Evolutionary conservation across 2,329 filamentous ascomycete species (phyloP).

Genomic region (Gaeumannomyces sp.): DNA sequence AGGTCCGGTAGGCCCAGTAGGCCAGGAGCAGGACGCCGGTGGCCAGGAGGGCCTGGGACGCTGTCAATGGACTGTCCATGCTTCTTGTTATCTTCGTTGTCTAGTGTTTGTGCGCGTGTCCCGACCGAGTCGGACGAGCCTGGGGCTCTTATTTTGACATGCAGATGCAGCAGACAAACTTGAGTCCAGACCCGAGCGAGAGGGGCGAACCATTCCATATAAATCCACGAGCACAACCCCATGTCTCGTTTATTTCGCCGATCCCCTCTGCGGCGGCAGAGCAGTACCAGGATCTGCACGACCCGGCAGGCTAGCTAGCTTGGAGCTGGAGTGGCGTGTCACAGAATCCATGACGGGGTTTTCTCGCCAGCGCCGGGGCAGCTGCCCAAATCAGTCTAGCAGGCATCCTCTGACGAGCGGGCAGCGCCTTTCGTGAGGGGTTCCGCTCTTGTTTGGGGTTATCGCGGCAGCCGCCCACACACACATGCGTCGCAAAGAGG

Average conservation of each 20-base stretch:
- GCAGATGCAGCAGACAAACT: too few relatives aligned
- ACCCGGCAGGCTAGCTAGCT: too few relatives aligned
- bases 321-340: too few relatives aligned
- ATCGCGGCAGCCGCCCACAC: too few relatives aligned
- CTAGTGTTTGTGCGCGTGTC: not conserved
- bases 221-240: too few relatives aligned
- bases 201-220: too few relatives aligned
- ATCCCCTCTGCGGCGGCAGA: too few relatives aligned
- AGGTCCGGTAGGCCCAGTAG: conserved; percentile 5
- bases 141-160: not conserved
- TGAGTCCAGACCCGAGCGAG: too few relatives aligned
- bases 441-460: not conserved
- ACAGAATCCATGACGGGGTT: too few relatives aligned
- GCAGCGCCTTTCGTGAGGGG: not conserved
- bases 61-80: not conserved
- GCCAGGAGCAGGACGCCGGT: not conserved
- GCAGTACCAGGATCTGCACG: too few relatives aligned
- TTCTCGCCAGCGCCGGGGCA: not conserved
- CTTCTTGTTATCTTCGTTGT: not conserved
- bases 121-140: not conserved
- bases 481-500: too few relatives aligned
- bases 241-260: too few relatives aligned
- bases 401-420: not conserved
- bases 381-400: not conserved
- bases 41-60: not conserved